These are phyloP conservation scores for Aechmea fasciata DNA, from an alignment of 176 grass and related monocot genomes.

Conservation along the genomic window DNA sequence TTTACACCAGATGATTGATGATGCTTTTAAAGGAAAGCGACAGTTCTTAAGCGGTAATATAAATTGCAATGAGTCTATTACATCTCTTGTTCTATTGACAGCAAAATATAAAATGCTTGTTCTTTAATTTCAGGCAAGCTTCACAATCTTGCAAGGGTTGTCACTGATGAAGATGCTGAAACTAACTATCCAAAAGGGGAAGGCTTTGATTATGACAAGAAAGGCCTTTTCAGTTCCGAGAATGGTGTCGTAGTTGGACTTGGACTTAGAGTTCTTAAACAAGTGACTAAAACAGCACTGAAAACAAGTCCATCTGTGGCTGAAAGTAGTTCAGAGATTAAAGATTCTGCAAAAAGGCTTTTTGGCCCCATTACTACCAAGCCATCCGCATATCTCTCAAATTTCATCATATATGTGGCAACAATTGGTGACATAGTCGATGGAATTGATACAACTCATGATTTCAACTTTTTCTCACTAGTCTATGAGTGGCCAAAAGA, in stretches of 20 bases:
- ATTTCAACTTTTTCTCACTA: slow-evolving; percentile 99
- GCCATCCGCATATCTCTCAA: slow-evolving; percentile 80
- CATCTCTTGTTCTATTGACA: background rate
- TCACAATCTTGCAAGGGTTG: slow-evolving; percentile 95
- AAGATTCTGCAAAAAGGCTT: slow-evolving; percentile 62
- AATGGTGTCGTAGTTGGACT: slow-evolving; percentile 71
- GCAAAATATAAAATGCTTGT: background rate
- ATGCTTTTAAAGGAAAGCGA: slow-evolving; percentile 84
- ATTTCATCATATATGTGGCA: slow-evolving; percentile 94
- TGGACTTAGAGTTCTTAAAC: slow-evolving; percentile 64
- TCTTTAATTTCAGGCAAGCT: slow-evolving; percentile 66
- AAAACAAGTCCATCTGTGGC: slow-evolving; percentile 34
- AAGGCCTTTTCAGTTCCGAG: slow-evolving; percentile 44
- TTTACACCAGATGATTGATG: slow-evolving; percentile 94
- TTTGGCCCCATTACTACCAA: slow-evolving; percentile 61
- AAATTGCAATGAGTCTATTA: background rate
- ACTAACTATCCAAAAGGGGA: slow-evolving; percentile 37
- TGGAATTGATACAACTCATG: slow-evolving; percentile 93
- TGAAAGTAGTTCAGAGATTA: slow-evolving; percentile 47
- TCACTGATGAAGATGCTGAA: slow-evolving; percentile 77
- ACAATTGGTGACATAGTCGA: slow-evolving; percentile 97
- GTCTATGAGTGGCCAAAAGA: slow-evolving; percentile 93
- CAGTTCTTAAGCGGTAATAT: slow-evolving; percentile 89
- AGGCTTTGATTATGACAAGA: slow-evolving; percentile 41
- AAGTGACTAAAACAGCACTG: slow-evolving; percentile 24